Evolutionary conservation across 23 red algal genomes (phyloP), one percentile per base, ranked within the genome.

Genomic region (Gracilaria gracilis): DNA sequence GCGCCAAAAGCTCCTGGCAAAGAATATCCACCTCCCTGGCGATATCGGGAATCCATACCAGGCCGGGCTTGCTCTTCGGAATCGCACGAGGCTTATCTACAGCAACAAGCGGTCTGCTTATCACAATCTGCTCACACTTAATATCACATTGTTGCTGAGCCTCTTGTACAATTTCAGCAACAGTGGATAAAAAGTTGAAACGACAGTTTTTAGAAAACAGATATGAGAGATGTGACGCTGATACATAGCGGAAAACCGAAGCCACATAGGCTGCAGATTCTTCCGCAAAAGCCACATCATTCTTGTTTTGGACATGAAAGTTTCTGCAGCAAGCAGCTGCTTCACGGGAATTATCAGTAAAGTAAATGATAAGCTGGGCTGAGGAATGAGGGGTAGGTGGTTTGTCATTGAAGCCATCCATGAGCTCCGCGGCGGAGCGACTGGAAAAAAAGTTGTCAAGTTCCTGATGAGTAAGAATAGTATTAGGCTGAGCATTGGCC

Each of bases 11-110:
- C 48, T 87, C 66, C 21, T 87, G 84, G 27, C 66, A 73, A 38
- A 87, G 69, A 35, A 87, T 87, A 46, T 77, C 84, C 13, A 87
- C 84, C 38, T 87, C 84, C 57, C 84, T 67, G 35, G n/a, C 66
- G 23, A 87, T 48, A 21, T 87, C 84, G 4, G 84, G 49, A 5
- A 87, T 15, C 84, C 84, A 87, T 4, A 61, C 49, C 20, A 23
- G 44, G 31, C 24, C 48, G 9, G 23, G 24, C n/a, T 62, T 48
- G 19, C 33, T 75, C 8, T 75, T 48, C 40, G 64, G 64, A 75
- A 87, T 59, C 6, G 65, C 40, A n/a, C 66, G 51, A 9, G 67
- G 67, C 48, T 87, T 73, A 24, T 76, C 67, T 19, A 38, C 51
- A 50, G 38, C 50, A 27, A 75, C 44, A 77, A 74, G 69, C 50